phyloP scores from a whole-genome alignment of 306 rosid species.

The Quercus cerris region DNA sequence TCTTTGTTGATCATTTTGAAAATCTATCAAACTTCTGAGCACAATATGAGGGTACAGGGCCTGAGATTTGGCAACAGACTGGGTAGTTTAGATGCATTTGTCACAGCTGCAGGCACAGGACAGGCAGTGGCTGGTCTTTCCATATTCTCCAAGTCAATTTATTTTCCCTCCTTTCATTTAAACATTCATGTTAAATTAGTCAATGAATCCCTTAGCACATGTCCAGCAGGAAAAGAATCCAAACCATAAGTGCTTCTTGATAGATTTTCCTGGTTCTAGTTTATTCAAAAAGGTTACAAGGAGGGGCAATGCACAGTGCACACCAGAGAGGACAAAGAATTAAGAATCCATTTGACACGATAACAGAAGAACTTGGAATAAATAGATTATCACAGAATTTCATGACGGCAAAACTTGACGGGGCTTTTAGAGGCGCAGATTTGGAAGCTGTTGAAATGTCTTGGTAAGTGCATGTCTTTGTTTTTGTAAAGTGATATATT shows the following conservation, averaged over 20 bases:
- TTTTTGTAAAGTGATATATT: too few relatives aligned
- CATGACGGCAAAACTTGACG: slow-evolving; percentile 72
- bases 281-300: slow-evolving; percentile 81
- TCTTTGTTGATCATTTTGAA: slow-evolving; percentile 92
- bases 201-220: slow-evolving; percentile 7
- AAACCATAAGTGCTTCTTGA: slow-evolving; percentile 63
- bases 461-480: slow-evolving; percentile 41
- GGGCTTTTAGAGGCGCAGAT: slow-evolving; percentile 79
- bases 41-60: slow-evolving; percentile 82
- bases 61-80: slow-evolving; percentile 90
- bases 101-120: slow-evolving; percentile 91
- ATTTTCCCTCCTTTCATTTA: not conserved
- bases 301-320: slow-evolving; percentile 60
- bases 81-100: slow-evolving; percentile 70
- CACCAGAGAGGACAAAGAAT: slow-evolving; percentile 54
- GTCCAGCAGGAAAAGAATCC: slow-evolving; percentile 73
- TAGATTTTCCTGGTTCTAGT: slow-evolving; percentile 96
- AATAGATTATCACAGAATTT: slow-evolving; percentile 79
- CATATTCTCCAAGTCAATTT: slow-evolving; percentile 46
- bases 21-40: slow-evolving; percentile 86
- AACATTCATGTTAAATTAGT: not conserved
- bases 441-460: slow-evolving; percentile 57
- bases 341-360: slow-evolving; percentile 85
- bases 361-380: slow-evolving; percentile 90
- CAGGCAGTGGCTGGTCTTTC: slow-evolving; percentile 90